Evolutionary conservation across 2,329 filamentous ascomycete genomes (phyloP), one percentile per base, ranked within the genome.

Genomic region (Aspergillus viridinutans): DNA sequence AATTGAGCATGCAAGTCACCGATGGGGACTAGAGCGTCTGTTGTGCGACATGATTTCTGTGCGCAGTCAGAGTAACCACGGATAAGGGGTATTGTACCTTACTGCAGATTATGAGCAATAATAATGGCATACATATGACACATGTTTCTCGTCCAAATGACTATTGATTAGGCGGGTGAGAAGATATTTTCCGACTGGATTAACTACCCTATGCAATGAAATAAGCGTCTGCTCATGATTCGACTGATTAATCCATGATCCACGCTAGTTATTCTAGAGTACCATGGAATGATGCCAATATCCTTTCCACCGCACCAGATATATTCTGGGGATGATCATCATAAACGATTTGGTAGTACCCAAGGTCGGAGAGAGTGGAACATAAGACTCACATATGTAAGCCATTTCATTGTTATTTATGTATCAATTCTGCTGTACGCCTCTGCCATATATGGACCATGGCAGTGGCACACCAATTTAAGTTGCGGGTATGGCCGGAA

Each of bases 401-500:
- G 4, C 8, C 8, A 17, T 8, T 43, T 8, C 8, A 21, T 7
- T 45, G 1, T 21, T 2, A 45, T 9, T 23, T 12, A 45, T 23
- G 42, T 45, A 10, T 45, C 42, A 23, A 12, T 14, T 45, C 4
- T 43, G 12, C 32, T 35, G 14, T 35, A 17, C 40, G 12, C 8
- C 8, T 43, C 42, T 23, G 8, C 3, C n/a, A 45, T 20, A 20
- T 21, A 38, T n/a, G 21, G 20, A 49, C 20, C 20, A 45, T 28
- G 57, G 53, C 52, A 52, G 35, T 28, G 57, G 53, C 52, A 52
- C 57, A 53, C 55, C 49, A 14, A 49, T 53, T 52, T 58, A 58
- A 52, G 58, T 56, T 58, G 57, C 55, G 59, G 61, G 56, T 56
- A 58, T 56, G 12, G 52, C 52, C 57, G 57, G 61, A 49, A 53